phyloP scores from a whole-genome alignment of 1,139 yeast species.

The Scheffersomyces parashehatae region DNA sequence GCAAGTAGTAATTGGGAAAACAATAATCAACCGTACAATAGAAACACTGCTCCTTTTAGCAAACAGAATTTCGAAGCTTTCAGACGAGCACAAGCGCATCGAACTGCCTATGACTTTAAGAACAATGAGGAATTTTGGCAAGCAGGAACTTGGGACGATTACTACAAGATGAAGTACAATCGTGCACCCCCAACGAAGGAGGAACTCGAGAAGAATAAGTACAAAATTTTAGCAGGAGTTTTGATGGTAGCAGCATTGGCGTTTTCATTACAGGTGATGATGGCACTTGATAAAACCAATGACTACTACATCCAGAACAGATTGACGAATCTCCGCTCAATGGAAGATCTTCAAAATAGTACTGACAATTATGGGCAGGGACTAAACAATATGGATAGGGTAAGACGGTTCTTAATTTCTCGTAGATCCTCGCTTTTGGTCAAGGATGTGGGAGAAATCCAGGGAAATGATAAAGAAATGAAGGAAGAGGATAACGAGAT shows the following conservation, averaged over 20 bases:
- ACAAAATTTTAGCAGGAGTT: slow-evolving; percentile 44
- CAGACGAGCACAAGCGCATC: slow-evolving; percentile 42
- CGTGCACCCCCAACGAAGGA: slow-evolving; percentile 43
- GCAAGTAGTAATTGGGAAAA: slow-evolving; percentile 28
- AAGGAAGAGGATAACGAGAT: slow-evolving; percentile 27
- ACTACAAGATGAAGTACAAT: slow-evolving; percentile 42
- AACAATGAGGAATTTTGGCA: slow-evolving; percentile 56
- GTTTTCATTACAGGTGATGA: slow-evolving; percentile 44
- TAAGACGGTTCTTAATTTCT: slow-evolving; percentile 61
- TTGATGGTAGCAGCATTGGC: slow-evolving; percentile 41
- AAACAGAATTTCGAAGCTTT: slow-evolving; percentile 23
- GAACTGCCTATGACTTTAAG: slow-evolving; percentile 30
- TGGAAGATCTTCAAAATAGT: slow-evolving; percentile 49
- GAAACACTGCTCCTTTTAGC: slow-evolving; percentile 8
- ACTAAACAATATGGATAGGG: slow-evolving; percentile 46
- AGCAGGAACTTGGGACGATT: slow-evolving; percentile 77
- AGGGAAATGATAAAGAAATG: slow-evolving; percentile 14
- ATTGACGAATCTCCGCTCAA: slow-evolving; percentile 44
- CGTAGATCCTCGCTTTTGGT: slow-evolving; percentile 42
- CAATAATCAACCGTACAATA: slow-evolving; percentile 7
- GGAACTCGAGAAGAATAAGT: slow-evolving; percentile 46
- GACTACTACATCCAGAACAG: slow-evolving; percentile 31
- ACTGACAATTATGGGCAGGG: slow-evolving; percentile 57
- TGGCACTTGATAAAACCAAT: slow-evolving; percentile 40
- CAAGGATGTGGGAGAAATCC: slow-evolving; percentile 19